Evolutionary conservation across 371 early-diverging fungal species (phyloP), one percentile per base, ranked within the genome.

Genomic region (Dinochytrium kinnereticum): DNA sequence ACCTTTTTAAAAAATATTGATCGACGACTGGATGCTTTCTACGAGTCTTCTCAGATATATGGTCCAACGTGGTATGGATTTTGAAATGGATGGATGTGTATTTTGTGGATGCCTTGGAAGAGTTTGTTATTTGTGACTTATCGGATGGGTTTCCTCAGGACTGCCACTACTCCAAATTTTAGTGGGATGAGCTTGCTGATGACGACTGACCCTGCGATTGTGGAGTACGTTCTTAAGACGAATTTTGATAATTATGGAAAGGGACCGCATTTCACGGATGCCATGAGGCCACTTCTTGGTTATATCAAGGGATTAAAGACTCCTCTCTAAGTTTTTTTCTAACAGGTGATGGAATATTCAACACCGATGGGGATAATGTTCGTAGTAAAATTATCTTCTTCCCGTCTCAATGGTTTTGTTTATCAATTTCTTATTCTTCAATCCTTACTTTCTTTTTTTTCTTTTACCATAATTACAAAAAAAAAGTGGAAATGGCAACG

Each of bases 231-330:
- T 33, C 59, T 79, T 31, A 65, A 50, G 26, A 39, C 59, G 1
- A 65, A 79, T 13, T 79, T 76, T 57, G 74, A 76, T 2, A 77
- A 71, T 49, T 64, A 64, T 33, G 37, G 13, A 13, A 64, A 64
- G 34, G 64, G 64, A 3, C 30, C 15, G 5, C 10, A 31, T 26
- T 64, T 64, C 17, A 34, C 30, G 13, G 13, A 30, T 24, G 36
- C 31, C 3, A 2, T 64, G 34, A 2, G 33, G 34, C 64, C 64
- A 19, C 34, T 64, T 3, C 24, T 64, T 13, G n/a, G n/a, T n/a
- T n/a, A n/a, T n/a, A n/a, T n/a, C n/a, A n/a, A n/a, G n/a, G n/a
- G n/a, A n/a, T n/a, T n/a, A n/a, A n/a, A n/a, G n/a, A n/a, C n/a
- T n/a, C n/a, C n/a, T n/a, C n/a, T n/a, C n/a, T n/a, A n/a, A n/a